Percentiles rank a stretch among this genome's conserved stretches.
Conservation (phyloP, 805 yeast species). For the Yamadazyma laniorum region DNA sequence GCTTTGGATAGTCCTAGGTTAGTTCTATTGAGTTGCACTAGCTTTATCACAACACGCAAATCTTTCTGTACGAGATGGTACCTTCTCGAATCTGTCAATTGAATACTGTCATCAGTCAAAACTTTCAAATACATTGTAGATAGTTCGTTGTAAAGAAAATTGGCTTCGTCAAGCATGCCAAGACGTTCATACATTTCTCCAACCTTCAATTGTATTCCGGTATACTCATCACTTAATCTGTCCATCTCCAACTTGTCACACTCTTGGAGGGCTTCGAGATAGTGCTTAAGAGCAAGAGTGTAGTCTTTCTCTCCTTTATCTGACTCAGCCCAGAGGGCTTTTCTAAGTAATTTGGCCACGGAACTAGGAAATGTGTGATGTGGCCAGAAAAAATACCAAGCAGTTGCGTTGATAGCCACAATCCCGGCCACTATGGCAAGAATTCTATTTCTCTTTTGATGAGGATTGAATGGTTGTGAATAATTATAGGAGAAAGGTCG, state of each 20-base stretch:
- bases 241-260: constrained; percentile 57
- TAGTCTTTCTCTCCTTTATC: constrained; percentile 63
- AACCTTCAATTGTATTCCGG: constrained; percentile 84
- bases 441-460: constrained; percentile 3
- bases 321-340: constrained; percentile 82
- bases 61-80: constrained; percentile 68
- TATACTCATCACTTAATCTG: constrained; percentile 71
- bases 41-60: constrained; percentile 64
- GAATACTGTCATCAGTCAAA: constrained; percentile 32
- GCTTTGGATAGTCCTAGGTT: constrained; percentile 53
- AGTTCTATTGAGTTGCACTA: constrained; percentile 53
- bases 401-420: neutral
- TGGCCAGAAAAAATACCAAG: constrained; percentile 56
- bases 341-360: constrained; percentile 70
- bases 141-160: constrained; percentile 63
- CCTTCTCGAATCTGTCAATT: constrained; percentile 27
- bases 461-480: constrained; percentile 9
- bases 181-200: constrained; percentile 84
- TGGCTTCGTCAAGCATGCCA: constrained; percentile 60
- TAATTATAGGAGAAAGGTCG: constrained; percentile 10
- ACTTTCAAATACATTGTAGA: constrained; percentile 57
- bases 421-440: neutral
- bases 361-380: constrained; percentile 63
- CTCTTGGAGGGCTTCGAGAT: constrained; percentile 69
- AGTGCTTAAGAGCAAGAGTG: constrained; percentile 64